Evolutionary conservation across 1,139 yeast genomes (phyloP), one percentile per base, ranked within the genome.

Genomic region (Kodamaea derodonti): DNA sequence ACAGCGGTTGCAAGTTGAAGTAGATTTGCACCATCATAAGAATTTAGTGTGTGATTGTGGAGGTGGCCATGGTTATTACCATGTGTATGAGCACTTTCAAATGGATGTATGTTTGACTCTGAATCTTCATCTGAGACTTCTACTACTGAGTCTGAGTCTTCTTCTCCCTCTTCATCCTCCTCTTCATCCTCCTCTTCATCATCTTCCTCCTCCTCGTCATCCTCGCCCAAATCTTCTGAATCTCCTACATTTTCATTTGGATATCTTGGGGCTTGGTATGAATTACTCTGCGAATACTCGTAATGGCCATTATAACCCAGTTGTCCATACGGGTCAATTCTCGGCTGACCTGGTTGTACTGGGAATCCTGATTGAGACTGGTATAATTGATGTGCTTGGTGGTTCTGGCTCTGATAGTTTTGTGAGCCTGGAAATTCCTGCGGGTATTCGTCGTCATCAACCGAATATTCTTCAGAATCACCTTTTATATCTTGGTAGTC

Each of bases 151-250:
- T 51, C 40, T 7, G 50, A 43, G 2, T 48, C 49, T 20, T 51
- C 49, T 12, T 50, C 43, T n/a, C 47, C 51, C 7, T 47, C 46
- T 14, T 38, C 54, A 6, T 52, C 42, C 4, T 59, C 59, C 10
- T 52, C 22, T 9, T 9, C 22, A 6, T 7, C 6, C 47, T 56
- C 39, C 5, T 35, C 35, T 12, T 53, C 39, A 52, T 34, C 41
- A 52, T 58, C 38, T 44, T 41, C 33, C 43, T 38, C 17, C 54
- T 34, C 27, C 53, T 45, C 12, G 49, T 46, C 22, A 53, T 47
- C 20, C 36, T 42, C 12, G 32, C 36, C 13, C 35, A 17, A 15
- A 10, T 31, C 27, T 23, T 34, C 39, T 10, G 29, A 32, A 20
- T 27, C 20, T 6, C 14, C 24, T 10, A 13, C 20, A 8, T 32